Conservation (phyloP, 345 rosid genomes). For the Eucalyptus cloeziana region DNA sequence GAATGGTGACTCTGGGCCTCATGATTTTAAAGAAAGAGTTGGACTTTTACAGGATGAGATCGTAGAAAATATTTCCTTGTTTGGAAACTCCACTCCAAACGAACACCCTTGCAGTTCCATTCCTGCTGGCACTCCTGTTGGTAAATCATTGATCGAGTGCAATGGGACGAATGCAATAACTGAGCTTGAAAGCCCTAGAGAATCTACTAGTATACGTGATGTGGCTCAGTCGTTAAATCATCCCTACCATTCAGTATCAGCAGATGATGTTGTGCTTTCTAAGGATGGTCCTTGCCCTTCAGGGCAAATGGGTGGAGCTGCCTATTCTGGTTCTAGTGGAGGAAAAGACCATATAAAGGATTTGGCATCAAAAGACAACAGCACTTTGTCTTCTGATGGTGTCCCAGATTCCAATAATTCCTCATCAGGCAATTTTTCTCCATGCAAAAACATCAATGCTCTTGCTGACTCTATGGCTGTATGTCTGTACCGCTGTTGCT, state of each 20-base stretch:
- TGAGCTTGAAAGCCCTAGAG: neutral
- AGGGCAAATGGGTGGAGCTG: neutral
- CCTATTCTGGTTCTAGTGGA: neutral
- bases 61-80: neutral
- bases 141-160: conserved; percentile 9
- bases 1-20: conserved; percentile 1
- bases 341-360: neutral
- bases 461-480: conserved; percentile 14
- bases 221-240: neutral
- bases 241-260: neutral
- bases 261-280: neutral
- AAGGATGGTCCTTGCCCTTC: neutral
- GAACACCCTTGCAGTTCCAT: conserved; percentile 17
- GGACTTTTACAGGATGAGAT: neutral
- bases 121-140: neutral
- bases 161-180: conserved; percentile 2
- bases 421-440: neutral
- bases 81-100: neutral
- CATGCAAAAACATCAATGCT: neutral
- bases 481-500: conserved; percentile 65
- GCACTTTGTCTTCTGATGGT: neutral
- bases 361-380: neutral
- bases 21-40: conserved; percentile 1
- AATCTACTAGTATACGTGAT: neutral
- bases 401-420: neutral